Evolutionary conservation across 2,329 filamentous ascomycete species (phyloP), one percentile per base, ranked within the genome.

Genomic region (Microcera coccophila): DNA sequence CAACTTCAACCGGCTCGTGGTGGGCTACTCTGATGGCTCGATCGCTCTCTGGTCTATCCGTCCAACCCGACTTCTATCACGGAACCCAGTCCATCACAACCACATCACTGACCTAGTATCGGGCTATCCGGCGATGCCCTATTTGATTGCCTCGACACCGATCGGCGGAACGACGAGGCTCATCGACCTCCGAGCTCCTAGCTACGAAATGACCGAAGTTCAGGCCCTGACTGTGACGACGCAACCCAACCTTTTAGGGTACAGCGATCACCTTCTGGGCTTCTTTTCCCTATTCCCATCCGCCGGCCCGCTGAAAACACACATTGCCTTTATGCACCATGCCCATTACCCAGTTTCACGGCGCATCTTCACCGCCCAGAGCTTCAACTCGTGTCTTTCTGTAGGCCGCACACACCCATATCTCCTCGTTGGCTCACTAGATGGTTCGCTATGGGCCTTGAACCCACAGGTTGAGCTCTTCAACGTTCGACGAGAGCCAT

Each of bases 21-120:
- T 78, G 21, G 78, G 76, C 37, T 76, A 80, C 54, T 71, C 69
- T 0, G 78, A 82, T 46, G 78, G 78, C 22, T 76, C 73, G 16
- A 64, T 81, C 26, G 68, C 69, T 16, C 62, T 81, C 10, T 82
- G 78, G 78, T 81, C 77, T 10, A 54, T 81, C 32, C 65, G 66
- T 29, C 78, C 78, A 1, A 62, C 58, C 34, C 61, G 65, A 19
- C 61, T 79, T 38, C 63, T 81, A 20, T 71, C 72, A 32, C 71
- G 78, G 3, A 70, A 76, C 37, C 67, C 73, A 4, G 65, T 75
- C n/a, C 78, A 81, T 53, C 70, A 73, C 45, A 77, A 70, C 37
- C 63, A 70, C 40, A 66, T 81, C 4, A 67, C 80, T 46, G 75
- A 81, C 51, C 68, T 82, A 22, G 69, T 69, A 44, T 75, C 76